Evolutionary conservation across 2,329 filamentous ascomycete genomes (phyloP), one percentile per base, ranked within the genome.

Genomic region (Xylaria sp.): DNA sequence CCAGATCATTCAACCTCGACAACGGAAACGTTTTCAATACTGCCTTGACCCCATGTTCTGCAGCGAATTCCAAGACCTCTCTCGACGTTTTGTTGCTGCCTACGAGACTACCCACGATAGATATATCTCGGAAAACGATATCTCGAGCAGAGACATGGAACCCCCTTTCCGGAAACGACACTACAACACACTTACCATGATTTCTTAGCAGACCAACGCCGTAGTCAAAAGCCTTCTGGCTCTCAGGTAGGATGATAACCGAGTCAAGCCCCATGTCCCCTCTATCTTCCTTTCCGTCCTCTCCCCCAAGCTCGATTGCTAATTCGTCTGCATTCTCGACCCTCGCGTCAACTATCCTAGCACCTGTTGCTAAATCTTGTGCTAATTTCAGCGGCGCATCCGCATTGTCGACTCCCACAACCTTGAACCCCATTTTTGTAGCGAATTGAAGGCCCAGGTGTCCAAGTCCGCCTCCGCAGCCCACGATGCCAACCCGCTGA

Each of bases 171-270:
- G 82, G 82, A 71, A 84, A 84, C 0, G 81, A 83, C 1, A 84
- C 81, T 0, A 83, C 72, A 5, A 84, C 79, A 66, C 81, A 82
- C n/a, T 72, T 80, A 0, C 81, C 81, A 59, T 83, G 82, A 53
- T 80, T 81, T 53, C 78, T 79, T 22, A 84, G 68, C 5, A 84
- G 72, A 3, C 71, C 71, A 72, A 83, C 77, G 7, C 81, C 82
- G 59, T 82, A 84, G 65, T 84, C 81, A 68, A 84, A 84, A 0
- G 79, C 82, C 10, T 73, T 74, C 69, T 84, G 83, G 45, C 78
- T 81, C 67, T 84, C 83, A 0, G 82, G 81, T 22, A 84, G 72
- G 11, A 84, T 78, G 36, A 84, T 78, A 15, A 83, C 80, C 0
- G 81, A 80, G 69, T 84, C 82, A 20, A 83, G 70, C 0, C 83